Conservation (phyloP, 495 filamentous ascomycete species). For the Daldinia decipiens region DNA sequence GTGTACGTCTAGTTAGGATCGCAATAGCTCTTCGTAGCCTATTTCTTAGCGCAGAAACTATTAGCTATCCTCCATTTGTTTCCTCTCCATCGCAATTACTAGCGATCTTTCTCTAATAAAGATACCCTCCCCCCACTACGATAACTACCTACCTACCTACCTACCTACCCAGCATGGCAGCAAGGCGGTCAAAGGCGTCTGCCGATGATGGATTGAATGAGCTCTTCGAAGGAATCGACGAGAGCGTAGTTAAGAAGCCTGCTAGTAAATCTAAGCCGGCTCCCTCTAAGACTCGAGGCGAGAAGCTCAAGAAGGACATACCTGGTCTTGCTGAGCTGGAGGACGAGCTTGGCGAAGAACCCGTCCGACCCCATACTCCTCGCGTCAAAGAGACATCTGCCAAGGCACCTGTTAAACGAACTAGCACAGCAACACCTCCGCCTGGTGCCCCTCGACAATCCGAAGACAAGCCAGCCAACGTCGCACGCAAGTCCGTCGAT, state of each 20-base stretch:
- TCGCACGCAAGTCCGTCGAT: constrained; percentile 76
- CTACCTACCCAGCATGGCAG: constrained; percentile 48
- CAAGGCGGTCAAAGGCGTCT: constrained; percentile 59
- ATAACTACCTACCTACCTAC: constrained; percentile 3
- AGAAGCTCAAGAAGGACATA: constrained; percentile 69
- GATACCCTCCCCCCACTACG: constrained; percentile 6
- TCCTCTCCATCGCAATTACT: constrained; percentile 4
- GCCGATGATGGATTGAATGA: constrained; percentile 83
- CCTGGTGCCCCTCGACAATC: constrained; percentile 70
- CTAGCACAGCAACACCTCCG: constrained; percentile 65
- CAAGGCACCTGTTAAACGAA: constrained; percentile 65
- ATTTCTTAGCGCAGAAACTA: background rate
- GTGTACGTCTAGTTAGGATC: constrained; percentile 2
- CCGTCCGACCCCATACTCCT: constrained; percentile 83
- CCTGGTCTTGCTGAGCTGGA: constrained; percentile 79
- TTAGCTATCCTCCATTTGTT: constrained; percentile 9
- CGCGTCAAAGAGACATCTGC: constrained; percentile 69
- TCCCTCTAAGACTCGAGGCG: constrained; percentile 59
- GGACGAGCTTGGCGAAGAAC: constrained; percentile 73
- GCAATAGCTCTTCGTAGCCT: constrained; percentile 19
- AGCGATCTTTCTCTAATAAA: constrained; percentile 19
- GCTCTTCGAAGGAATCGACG: constrained; percentile 79
- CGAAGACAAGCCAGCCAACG: constrained; percentile 50
- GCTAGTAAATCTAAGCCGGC: constrained; percentile 58
- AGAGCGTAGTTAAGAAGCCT: constrained; percentile 54